These are phyloP conservation scores for Candida patagonica DNA, from an alignment of 805 yeast species.

Conservation along the genomic window DNA sequence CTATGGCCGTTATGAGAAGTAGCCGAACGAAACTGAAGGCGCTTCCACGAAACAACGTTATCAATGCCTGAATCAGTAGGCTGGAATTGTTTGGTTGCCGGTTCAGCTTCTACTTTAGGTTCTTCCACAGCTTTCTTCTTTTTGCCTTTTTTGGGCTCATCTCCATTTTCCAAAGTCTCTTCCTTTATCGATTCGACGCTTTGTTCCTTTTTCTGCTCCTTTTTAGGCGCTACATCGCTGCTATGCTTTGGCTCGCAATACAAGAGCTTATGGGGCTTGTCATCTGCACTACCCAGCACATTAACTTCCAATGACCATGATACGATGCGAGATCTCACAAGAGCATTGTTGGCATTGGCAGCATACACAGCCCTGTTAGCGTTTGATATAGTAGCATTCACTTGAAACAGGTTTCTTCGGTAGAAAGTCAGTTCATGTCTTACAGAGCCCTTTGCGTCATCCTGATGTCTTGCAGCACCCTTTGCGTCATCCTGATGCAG, in stretches of 20 bases:
- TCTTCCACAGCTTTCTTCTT: neutral
- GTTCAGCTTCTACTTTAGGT: slow-evolving; percentile 11
- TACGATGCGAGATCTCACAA: slow-evolving; percentile 15
- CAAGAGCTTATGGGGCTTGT: slow-evolving; percentile 14
- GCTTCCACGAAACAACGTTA: slow-evolving; percentile 25
- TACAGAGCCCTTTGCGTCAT: slow-evolving; percentile 3
- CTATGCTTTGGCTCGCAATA: slow-evolving; percentile 19
- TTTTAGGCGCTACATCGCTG: slow-evolving; percentile 7
- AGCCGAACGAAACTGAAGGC: slow-evolving; percentile 26
- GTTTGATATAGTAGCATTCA: slow-evolving; percentile 18
- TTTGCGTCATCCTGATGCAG: neutral
- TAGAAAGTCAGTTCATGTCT: slow-evolving; percentile 22
- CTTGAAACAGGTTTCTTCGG: slow-evolving; percentile 22
- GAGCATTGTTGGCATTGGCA: slow-evolving; percentile 15
- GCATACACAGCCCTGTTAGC: slow-evolving; percentile 22
- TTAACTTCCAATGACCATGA: slow-evolving; percentile 20
- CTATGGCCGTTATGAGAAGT: slow-evolving; percentile 27
- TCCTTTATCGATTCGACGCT: neutral
- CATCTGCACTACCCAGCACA: slow-evolving; percentile 15
- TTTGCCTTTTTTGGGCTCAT: neutral
- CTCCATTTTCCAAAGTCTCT: neutral
- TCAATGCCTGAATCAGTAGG: slow-evolving; percentile 20
- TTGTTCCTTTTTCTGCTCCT: slow-evolving; percentile 1
- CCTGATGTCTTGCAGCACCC: slow-evolving; percentile 1
- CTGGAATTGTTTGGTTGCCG: slow-evolving; percentile 18